Evolutionary conservation across 2,329 filamentous ascomycete species (phyloP), one percentile per base, ranked within the genome.

Genomic region (Didymella segeticola): DNA sequence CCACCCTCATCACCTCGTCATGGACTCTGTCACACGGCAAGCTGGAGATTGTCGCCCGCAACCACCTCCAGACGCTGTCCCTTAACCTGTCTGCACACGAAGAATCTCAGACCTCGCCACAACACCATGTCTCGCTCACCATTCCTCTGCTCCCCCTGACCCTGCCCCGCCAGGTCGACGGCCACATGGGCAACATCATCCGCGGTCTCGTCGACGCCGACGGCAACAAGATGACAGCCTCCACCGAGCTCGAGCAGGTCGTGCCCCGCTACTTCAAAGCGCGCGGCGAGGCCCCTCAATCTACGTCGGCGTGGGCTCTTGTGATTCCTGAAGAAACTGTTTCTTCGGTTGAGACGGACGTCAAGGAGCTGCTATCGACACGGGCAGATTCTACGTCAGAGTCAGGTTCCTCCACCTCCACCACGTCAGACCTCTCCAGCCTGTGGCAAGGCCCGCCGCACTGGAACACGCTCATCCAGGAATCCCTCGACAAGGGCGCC

Each of bases 101-200:
- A 11, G 11, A 9, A 27, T 14, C 36, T 17, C 3, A 5, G n/a
- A 5, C 12, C 2, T 11, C 31, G n/a, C 25, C 27, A 45, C 53
- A 57, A 12, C 41, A 42, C 25, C 63, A 49, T 23, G 61, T 45
- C 5, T 23, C 56, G 5, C 72, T 75, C 3, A 63, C 72, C n/a
- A 58, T 80, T 10, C 79, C 88, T 0, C 74, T 93, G 3, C 72
- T 86, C 10, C 84, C 88, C 1, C 71, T 93, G 29, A 90, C 88
- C 0, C 70, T 76, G 5, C 81, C 87, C 14, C 83, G 89, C 15
- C 77, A 75, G 39, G 86, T 95, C 29, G 76, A 81, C 1, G 82
- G 84, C 30, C 86, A 86, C 29, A 85, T 93, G 65, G 91, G 91
- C 3, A 96, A 96, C 72, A 93, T 96, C 49, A 79, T 95, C 19